These are phyloP conservation scores for Cnidoscolus chayamansa DNA, from an alignment of 441 rosid genomes.

Conservation along the genomic window DNA sequence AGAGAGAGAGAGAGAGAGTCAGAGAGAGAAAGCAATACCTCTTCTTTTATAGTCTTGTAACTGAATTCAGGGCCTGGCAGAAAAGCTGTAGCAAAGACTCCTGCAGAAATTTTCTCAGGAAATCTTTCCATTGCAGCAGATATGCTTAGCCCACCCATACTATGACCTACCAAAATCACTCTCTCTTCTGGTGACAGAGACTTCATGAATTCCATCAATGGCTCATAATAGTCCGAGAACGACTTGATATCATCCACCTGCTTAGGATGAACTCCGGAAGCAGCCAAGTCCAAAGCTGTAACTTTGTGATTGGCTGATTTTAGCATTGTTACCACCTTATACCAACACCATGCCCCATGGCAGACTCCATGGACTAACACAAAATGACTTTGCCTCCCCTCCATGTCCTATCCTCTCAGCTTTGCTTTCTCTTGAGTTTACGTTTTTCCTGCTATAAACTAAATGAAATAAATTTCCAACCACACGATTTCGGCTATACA, in stretches of 20 bases:
- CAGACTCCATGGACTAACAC: no score
- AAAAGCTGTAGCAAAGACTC: conserved; percentile 30
- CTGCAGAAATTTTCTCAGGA: conserved; percentile 33
- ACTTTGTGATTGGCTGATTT: conserved; percentile 33
- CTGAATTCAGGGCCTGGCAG: conserved; percentile 33
- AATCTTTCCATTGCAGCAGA: no score
- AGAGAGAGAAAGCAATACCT: conserved; percentile 20
- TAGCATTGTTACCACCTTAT: neutral
- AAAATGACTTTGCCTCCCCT: no score
- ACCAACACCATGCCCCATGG: no score
- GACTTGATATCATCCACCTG: conserved; percentile 28
- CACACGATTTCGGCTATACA: neutral
- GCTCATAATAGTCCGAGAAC: conserved; percentile 27
- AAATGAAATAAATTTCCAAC: no score
- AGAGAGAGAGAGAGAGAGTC: neutral
- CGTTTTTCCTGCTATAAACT: no score
- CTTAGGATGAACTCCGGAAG: conserved; percentile 37
- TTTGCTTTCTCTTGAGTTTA: neutral
- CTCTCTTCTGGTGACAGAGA: conserved; percentile 28
- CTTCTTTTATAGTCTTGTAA: neutral
- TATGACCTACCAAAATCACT: conserved; percentile 23
- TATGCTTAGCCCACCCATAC: no score
- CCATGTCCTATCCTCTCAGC: conserved; percentile 22
- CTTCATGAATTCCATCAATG: conserved; percentile 30
- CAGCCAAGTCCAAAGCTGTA: conserved; percentile 36